Evolutionary conservation across 768 basidiomycete species (phyloP), one percentile per base, ranked within the genome.

Genomic region (Roridomyces roridus): DNA sequence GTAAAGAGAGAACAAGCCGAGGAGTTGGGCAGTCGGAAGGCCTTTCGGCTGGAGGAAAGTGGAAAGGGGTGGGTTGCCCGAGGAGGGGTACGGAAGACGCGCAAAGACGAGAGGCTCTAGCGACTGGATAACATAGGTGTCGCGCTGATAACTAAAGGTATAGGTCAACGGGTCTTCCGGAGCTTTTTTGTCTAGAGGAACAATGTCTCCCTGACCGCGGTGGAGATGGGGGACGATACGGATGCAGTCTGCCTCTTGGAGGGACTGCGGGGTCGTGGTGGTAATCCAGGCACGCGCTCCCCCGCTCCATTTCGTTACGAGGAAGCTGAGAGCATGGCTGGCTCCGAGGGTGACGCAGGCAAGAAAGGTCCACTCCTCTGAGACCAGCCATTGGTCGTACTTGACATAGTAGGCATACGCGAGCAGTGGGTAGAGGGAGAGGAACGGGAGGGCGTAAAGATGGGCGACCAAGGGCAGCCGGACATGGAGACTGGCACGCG

Each of bases 311-410:
- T 84, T 84, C 0, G 96, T 99, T 12, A 90, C 79, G 41, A 99
- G 78, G 73, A 95, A 99, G 67, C 92, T 94, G 53, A 99, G 81
- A 4, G 94, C 94, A 71, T 98, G 97, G 2, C 90, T 86, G 6
- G 85, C 89, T 20, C 91, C 91, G 8, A 99, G 83, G 4, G 86
- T 74, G 14, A 96, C 89, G 62, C 91, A 94, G 34, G 91, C 92
- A 20, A 98, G 83, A 70, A 98, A 99, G 0, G 97, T 96, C 96
- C 96, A 98, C 71, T 98, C 96, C 74, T 96, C 94, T 54, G 91
- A 92, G 67, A 88, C 83, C 51, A 98, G 77, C 91, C 92, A 97
- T 59, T 87, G 77, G 66, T 96, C 92, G 72, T 98, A 97, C 72
- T 84, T 88, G 73, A 94, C 72, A 66, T 89, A 92, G 79, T 98